Conservation (phyloP, 345 rosid genomes). For the Linum usitatissimum region DNA sequence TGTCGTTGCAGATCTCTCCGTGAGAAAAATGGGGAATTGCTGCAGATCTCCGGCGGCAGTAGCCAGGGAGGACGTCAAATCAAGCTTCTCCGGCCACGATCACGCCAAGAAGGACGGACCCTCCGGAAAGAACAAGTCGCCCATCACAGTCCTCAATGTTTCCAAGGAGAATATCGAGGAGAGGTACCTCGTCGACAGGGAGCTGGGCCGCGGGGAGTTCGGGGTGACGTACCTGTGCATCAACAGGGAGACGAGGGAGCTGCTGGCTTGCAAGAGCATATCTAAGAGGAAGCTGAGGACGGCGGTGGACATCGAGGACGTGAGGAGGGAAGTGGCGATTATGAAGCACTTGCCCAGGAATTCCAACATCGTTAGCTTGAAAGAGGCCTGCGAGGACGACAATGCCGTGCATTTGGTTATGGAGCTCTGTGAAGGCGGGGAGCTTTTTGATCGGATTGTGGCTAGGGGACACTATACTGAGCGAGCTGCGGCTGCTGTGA, state of each 20-base stretch:
- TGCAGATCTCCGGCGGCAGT: constrained; percentile 99
- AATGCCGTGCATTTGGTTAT: constrained; percentile 96
- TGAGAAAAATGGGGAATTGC: constrained; percentile 69
- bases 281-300: constrained; percentile 95
- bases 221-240: constrained; percentile 96
- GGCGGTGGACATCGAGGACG: constrained; percentile 86
- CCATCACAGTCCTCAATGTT: constrained; percentile 62
- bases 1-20: not conserved
- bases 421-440: constrained; percentile 99
- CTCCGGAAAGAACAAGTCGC: constrained; percentile 44
- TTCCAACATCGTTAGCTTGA: constrained; percentile 80
- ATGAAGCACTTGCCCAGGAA: constrained; percentile 87
- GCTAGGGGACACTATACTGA: constrained; percentile 97
- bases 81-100: constrained; percentile 60
- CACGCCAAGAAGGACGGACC: constrained; percentile 45
- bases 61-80: constrained; percentile 91
- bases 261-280: constrained; percentile 89
- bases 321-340: constrained; percentile 91
- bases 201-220: constrained; percentile 98
- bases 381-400: constrained; percentile 96
- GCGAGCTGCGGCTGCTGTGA: constrained; percentile 90
- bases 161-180: constrained; percentile 91
- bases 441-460: constrained; percentile 96
- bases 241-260: constrained; percentile 61
- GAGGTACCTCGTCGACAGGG: constrained; percentile 77